A percentile compares a stretch with the other conserved stretches of the same genome.
phyloP scores from a whole-genome alignment of 352 stramenopile genomes.

The Phytophthora sojae region DNA sequence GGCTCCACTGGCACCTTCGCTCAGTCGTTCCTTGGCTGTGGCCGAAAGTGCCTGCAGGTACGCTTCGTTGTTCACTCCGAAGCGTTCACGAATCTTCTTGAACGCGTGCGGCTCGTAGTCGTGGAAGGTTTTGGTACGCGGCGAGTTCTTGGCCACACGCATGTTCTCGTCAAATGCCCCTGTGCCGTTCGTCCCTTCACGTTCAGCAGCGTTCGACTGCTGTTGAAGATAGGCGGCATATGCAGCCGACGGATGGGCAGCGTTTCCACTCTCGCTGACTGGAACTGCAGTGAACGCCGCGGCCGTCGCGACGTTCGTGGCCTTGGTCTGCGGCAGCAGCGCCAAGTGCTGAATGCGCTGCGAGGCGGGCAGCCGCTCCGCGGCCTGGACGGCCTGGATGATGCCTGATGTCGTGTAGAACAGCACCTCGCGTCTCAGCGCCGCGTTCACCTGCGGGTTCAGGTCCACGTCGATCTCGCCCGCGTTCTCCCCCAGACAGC shows the following conservation, averaged over 20 bases:
- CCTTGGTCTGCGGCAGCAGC: conserved; percentile 80
- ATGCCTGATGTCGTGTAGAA: conserved; percentile 93
- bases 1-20: conserved; percentile 87
- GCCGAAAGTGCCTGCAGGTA: conserved; percentile 86
- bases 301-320: conserved; percentile 27
- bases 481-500: conserved; percentile 58
- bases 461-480: conserved; percentile 84
- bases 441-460: conserved; percentile 90
- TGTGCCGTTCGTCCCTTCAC: conserved; percentile 33
- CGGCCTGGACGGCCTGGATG: conserved; percentile 86
- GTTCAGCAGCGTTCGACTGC: conserved; percentile 49
- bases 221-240: conserved; percentile 67
- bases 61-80: conserved; percentile 85
- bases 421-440: conserved; percentile 86
- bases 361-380: conserved; percentile 73
- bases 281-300: conserved; percentile 39
- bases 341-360: conserved; percentile 87
- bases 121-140: conserved; percentile 88
- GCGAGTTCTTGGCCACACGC: conserved; percentile 74
- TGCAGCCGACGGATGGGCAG: conserved; percentile 36
- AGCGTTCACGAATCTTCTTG: conserved; percentile 88
- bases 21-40: conserved; percentile 89
- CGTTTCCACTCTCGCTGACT: conserved; percentile 36
- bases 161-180: conserved; percentile 77
- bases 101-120: conserved; percentile 91